These are phyloP conservation scores for Streptanthus diversifolius DNA, from an alignment of 345 rosid species.

Conservation along the genomic window DNA sequence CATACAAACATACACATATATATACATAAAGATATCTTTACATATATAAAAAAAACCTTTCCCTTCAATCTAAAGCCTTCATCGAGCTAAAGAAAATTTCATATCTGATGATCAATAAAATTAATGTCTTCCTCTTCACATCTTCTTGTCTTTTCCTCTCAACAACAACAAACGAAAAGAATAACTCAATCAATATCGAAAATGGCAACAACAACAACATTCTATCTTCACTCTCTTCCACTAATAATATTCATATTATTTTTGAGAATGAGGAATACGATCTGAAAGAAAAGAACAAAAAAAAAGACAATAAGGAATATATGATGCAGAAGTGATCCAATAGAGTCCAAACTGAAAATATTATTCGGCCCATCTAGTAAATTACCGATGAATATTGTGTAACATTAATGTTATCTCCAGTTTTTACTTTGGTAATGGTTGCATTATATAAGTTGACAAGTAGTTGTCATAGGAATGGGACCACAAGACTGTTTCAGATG, in stretches of 20 bases:
- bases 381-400: background rate
- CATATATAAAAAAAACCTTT: conserved; percentile 15
- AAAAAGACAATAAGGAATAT: too few relatives aligned
- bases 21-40: background rate
- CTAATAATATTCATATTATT: background rate
- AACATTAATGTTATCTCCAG: background rate
- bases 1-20: background rate
- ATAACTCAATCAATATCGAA: background rate
- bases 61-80: conserved; percentile 37
- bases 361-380: background rate
- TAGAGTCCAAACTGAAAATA: background rate
- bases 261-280: background rate
- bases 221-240: conserved; percentile 12
- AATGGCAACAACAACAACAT: conserved; percentile 17
- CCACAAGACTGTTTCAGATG: conserved; percentile 12
- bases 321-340: background rate
- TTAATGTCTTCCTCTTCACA: conserved; percentile 15
- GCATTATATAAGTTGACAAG: conserved; percentile 18
- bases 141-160: conserved; percentile 13
- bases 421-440: background rate
- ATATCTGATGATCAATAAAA: conserved; percentile 20
- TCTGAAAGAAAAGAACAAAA: too few relatives aligned
- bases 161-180: conserved; percentile 17
- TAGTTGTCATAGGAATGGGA: conserved; percentile 21
- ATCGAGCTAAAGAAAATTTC: conserved; percentile 15